Evolutionary conservation across 768 basidiomycete genomes (phyloP), one percentile per base, ranked within the genome.

Genomic region (Amanita muscaria): DNA sequence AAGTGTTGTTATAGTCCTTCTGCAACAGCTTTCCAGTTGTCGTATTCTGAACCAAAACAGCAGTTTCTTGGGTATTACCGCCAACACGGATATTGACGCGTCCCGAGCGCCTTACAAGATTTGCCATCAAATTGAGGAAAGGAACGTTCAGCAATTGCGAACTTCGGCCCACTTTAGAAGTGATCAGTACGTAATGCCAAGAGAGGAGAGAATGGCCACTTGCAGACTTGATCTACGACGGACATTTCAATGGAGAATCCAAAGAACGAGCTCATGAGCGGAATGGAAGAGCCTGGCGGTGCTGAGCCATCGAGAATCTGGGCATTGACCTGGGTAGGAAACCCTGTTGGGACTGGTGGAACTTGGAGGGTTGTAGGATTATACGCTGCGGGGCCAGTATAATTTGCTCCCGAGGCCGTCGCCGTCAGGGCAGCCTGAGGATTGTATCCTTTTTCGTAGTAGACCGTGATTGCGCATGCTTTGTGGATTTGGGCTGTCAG

Each of bases 211-310:
- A 29, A 16, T 18, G 21, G 7, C 5, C 7, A 44, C 34, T 49
- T 33, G 64, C 59, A 50, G 37, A 72, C 61, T 55, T 78, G 76
- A 45, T 73, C 75, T 5, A 78, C 70, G 6, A 88, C 78, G 34
- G 83, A 83, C 67, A 86, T 72, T 60, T 88, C 86, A 30, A 88
- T 72, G 2, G 80, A 84, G 56, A 88, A 86, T 3, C 83, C 85
- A 46, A 79, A 71, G 54, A 87, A 86, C 16, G 76, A 69, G 15
- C 78, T 80, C 44, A 49, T 38, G 37, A 67, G 67, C 29, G 62
- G 57, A 23, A 72, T 69, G 5, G 68, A 70, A 19, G 70, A 44
- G 1, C 62, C 63, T 22, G 38, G 45, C 1, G 43, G 43, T 31
- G 45, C 23, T 27, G 37, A 5, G 3, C 44, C 38, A 53, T 42